phyloP scores from a whole-genome alignment of 2,329 filamentous ascomycete species.

The Aspergillus sp. region DNA sequence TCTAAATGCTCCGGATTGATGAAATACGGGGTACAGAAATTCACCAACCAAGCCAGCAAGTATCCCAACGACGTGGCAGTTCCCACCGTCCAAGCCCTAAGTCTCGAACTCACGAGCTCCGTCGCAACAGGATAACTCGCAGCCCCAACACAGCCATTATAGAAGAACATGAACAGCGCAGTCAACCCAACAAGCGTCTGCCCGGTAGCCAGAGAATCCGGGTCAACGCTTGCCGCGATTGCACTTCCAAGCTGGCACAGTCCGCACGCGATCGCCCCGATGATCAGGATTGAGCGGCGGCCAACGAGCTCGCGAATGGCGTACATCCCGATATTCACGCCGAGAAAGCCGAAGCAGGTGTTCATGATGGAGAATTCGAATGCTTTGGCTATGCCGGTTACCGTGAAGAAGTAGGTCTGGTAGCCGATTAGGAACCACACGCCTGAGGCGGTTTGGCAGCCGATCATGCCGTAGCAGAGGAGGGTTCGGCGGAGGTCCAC shows the following conservation, averaged over 20 bases:
- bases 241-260: not conserved
- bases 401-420: not conserved
- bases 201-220: not conserved
- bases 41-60: not conserved
- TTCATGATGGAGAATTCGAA: not conserved
- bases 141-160: not conserved
- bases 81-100: not conserved
- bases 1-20: constrained; percentile 39
- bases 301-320: constrained; percentile 50
- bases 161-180: not conserved
- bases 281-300: constrained; percentile 49
- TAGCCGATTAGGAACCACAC: not conserved
- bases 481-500: not conserved
- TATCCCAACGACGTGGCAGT: not conserved
- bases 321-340: constrained; percentile 51
- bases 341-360: constrained; percentile 25
- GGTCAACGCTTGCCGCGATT: not conserved
- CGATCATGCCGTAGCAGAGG: not conserved
- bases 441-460: not conserved
- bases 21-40: constrained; percentile 39
- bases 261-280: constrained; percentile 28
- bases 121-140: not conserved
- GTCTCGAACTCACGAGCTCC: not conserved
- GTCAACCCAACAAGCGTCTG: not conserved
- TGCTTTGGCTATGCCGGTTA: not conserved